Base-by-base conservation (phyloP, 1,139 yeast species). In the Yamadazyma dendronema region DNA sequence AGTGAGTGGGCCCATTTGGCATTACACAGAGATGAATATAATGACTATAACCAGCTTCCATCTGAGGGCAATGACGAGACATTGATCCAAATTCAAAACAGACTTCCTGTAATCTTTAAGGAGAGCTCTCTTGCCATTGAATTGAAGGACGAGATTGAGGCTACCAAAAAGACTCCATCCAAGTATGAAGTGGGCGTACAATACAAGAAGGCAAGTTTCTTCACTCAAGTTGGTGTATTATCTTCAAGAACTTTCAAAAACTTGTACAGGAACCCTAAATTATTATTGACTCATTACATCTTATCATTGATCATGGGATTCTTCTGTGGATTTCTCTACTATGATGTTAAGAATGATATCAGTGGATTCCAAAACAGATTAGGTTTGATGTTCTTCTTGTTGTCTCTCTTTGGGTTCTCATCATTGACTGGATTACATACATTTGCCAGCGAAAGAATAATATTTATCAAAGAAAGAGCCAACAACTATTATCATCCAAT, bases 311-410 rank as follows among this genome's bases (percentile, higher is more conserved):
- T 81, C 13, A 78, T 90, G 59, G 96, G 96, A 0, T 56, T 79
- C 3, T 86, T 92, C 60, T 84, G 96, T 62, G 97, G 97, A 0
- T 78, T 79, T 38, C 67, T 92, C 30, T 92, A 92, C 60, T 90
- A 83, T 61, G 72, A 88, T 52, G 81, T 90, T 17, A 70, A 81
- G 31, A 84, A 89, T 54, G 96, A 92, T 59, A 90, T 92, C 41
- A 81, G 95, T 53, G 98, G 98, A 0, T 92, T 92, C 69, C 98
- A 92, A 59, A 92, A 92, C 61, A 76, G 98, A 52, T 69, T 92
- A 46, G 98, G 98, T 0, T 68, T 92, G 43, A 92, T 92, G 61
- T 90, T 92, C 70, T 90, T 90, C 59, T 65, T 90, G 38, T 69
- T 92, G 46, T 88, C 97, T 3, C 75, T 90, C 53, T 90, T 92